These are phyloP conservation scores for Cucumis variabilis DNA, from an alignment of 331 rosid species.

Conservation along the genomic window DNA sequence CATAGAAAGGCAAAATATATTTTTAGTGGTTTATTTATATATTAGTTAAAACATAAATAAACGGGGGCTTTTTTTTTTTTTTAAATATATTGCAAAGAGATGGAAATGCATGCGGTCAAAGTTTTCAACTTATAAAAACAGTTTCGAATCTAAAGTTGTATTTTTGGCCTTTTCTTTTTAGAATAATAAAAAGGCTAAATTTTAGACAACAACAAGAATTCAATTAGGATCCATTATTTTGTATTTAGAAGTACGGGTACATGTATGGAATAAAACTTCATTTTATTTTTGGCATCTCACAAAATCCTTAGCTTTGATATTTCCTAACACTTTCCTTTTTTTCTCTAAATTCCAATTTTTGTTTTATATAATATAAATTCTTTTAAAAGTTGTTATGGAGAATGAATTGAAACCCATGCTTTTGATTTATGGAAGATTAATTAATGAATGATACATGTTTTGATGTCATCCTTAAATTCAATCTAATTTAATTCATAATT, in stretches of 20 bases:
- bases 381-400: not conserved
- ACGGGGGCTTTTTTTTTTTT: not conserved
- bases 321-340: not conserved
- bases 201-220: not conserved
- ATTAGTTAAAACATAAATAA: not conserved
- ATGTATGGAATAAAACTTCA: not conserved
- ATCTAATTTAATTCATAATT: too few relatives aligned
- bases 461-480: too few relatives aligned
- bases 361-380: not conserved
- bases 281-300: not conserved
- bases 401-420: not conserved
- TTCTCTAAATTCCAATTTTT: too few relatives aligned
- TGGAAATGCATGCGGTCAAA: slow-evolving; percentile 49
- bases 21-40: not conserved
- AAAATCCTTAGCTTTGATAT: too few relatives aligned
- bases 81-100: slow-evolving; percentile 37
- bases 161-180: not conserved
- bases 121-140: slow-evolving; percentile 36
- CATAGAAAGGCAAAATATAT: not conserved
- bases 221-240: not conserved
- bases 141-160: not conserved
- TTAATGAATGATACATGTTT: too few relatives aligned
- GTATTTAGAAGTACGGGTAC: slow-evolving; percentile 4
- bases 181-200: not conserved
- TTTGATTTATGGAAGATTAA: not conserved